Evolutionary conservation across 192 early-diverging fungal species (phyloP).

Genomic region (Borealophlyctis nickersoniae): DNA sequence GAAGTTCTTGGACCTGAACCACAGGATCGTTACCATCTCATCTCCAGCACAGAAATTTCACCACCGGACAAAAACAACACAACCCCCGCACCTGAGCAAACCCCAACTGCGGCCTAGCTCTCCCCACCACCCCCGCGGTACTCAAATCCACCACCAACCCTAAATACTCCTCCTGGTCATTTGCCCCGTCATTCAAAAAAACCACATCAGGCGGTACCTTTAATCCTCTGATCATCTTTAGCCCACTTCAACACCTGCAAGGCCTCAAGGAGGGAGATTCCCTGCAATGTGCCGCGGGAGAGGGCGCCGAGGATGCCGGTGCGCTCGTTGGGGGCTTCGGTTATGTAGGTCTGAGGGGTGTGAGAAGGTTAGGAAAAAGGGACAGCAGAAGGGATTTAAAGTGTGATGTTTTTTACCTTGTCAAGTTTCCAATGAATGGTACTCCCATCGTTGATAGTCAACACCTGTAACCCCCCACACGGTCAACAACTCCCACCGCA

Average conservation of each 20-base stretch:
- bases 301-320: not conserved
- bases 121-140: not conserved
- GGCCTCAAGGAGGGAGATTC: not conserved
- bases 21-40: no score
- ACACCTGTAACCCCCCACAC: no score
- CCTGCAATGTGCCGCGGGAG: not conserved
- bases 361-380: no score
- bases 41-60: no score
- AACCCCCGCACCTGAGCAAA: no score
- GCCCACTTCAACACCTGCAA: not conserved
- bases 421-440: not conserved
- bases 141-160: slow-evolving; percentile 9
- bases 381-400: no score
- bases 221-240: not conserved
- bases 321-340: not conserved
- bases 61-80: no score
- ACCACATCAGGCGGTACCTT: no score
- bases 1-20: slow-evolving; percentile 66
- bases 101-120: not conserved
- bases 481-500: no score
- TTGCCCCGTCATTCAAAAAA: no score
- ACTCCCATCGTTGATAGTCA: not conserved
- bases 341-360: not conserved
- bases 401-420: no score
- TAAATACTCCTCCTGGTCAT: no score